Base-by-base conservation (phyloP, 2,329 filamentous ascomycete genomes). In the Trichoderma brevicompactum region DNA sequence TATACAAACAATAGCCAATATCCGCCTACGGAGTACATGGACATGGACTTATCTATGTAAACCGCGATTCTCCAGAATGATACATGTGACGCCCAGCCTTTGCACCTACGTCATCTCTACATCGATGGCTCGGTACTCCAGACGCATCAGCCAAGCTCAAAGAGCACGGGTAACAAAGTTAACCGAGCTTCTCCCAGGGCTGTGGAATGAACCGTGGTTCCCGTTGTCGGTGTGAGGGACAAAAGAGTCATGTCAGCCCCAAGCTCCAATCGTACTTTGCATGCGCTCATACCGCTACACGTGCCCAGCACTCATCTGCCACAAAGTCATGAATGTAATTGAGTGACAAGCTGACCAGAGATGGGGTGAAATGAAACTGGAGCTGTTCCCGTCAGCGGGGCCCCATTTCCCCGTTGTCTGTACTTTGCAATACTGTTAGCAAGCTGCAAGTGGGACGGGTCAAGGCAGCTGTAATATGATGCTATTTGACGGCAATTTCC, bases 161-260 rank as follows among this genome's bases (percentile, higher is more conserved):
- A 36, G 44, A 49, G 43, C 55, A 59, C 32, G 32, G 34, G 50
- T 40, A 49, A 2, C 19, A 32, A 12, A 50, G 53, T 58, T 64
- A 58, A 19, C 63, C 63, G 63, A 60, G 12, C 38, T 65, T 65
- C 41, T 60, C 3, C 63, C 63, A 28, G 23, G 7, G 23, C 19
- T 46, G 19, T 5, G 32, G 56, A 7, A 9, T 38, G n/a, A n/a
- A n/a, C n/a, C n/a, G 19, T 49, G 19, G 4, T 23, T n/a, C 3
- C 3, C 7, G 34, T 36, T 38, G 59, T 63, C 40, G 59, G 59
- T 46, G 59, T 28, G 36, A 43, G 17, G 40, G 38, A 10, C n/a
- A 6, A n/a, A n/a, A n/a, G 23, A 28, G 23, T 5, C 23, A 28
- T 28, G 23, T 28, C 23, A 28, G 56, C 10, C 23, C 7, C 8